Percentiles rank a stretch among this genome's conserved stretches.
Conservation (phyloP, 805 yeast genomes). For the Saccharomycopsis sp. region DNA sequence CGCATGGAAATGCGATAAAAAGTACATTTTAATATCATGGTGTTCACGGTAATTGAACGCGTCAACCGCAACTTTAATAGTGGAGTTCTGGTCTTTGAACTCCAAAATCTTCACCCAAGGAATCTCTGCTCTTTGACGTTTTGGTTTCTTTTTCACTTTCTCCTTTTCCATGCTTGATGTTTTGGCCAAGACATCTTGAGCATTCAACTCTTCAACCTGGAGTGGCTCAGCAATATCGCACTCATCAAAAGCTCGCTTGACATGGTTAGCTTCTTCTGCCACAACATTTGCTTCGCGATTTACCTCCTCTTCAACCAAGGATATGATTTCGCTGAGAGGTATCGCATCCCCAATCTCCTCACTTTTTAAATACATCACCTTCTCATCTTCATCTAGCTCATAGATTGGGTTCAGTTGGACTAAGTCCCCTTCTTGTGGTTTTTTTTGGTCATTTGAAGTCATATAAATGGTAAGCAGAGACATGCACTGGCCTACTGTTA, state of each 20-base stretch:
- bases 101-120: slow-evolving; percentile 18
- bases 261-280: no score
- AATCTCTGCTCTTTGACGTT: slow-evolving; percentile 12
- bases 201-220: no score
- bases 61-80: slow-evolving; percentile 12
- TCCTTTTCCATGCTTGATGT: not conserved
- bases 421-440: not conserved
- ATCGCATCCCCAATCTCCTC: no score
- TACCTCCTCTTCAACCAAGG: not conserved
- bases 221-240: no score
- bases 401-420: not conserved
- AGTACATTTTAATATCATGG: slow-evolving; percentile 41
- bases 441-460: not conserved
- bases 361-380: no score
- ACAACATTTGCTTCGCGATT: not conserved
- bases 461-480: not conserved
- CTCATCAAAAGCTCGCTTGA: no score
- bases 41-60: slow-evolving; percentile 18
- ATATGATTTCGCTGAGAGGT: not conserved
- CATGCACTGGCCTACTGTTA: not conserved
- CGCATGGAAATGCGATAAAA: slow-evolving; percentile 80
- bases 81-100: slow-evolving; percentile 8
- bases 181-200: not conserved
- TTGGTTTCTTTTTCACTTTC: slow-evolving; percentile 2
- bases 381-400: not conserved